phyloP scores from a whole-genome alignment of 495 filamentous ascomycete species.

The Copromyces sp. region DNA sequence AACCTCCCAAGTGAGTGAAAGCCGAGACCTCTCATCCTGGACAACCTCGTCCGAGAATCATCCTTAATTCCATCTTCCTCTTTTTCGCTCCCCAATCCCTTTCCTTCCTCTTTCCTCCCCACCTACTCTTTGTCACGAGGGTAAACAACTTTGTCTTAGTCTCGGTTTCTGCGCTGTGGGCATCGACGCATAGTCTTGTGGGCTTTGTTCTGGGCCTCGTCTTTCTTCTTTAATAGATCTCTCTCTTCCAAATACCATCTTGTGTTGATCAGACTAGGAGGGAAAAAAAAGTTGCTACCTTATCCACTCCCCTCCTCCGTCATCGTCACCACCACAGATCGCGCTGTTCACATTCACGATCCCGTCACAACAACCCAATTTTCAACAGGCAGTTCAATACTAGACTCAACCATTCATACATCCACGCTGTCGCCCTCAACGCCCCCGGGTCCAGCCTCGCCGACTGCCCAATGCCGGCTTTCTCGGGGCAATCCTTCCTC shows the following conservation, averaged over 20 bases:
- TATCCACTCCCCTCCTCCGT: neutral
- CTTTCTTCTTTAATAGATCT: neutral
- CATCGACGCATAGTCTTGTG: neutral
- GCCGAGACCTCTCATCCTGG: neutral
- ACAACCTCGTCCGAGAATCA: neutral
- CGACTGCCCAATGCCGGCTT: conserved; percentile 22
- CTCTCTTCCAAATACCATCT: neutral
- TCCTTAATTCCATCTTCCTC: conserved; percentile 14
- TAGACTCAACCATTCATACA: neutral
- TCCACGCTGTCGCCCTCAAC: neutral
- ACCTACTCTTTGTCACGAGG: neutral
- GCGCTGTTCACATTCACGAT: neutral
- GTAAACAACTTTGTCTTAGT: neutral
- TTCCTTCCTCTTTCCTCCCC: conserved; percentile 1
- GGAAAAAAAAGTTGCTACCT: neutral
- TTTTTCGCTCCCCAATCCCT: conserved; percentile 12
- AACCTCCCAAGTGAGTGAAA: neutral
- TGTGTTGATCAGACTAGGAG: neutral
- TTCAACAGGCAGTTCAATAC: neutral
- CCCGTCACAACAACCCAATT: neutral
- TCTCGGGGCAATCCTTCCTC: conserved; percentile 14
- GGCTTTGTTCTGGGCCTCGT: neutral
- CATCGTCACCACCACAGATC: neutral
- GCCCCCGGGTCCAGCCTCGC: neutral
- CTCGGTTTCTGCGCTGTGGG: neutral